phyloP scores from a whole-genome alignment of 768 basidiomycete species.

The Leccinum uliginosum region DNA sequence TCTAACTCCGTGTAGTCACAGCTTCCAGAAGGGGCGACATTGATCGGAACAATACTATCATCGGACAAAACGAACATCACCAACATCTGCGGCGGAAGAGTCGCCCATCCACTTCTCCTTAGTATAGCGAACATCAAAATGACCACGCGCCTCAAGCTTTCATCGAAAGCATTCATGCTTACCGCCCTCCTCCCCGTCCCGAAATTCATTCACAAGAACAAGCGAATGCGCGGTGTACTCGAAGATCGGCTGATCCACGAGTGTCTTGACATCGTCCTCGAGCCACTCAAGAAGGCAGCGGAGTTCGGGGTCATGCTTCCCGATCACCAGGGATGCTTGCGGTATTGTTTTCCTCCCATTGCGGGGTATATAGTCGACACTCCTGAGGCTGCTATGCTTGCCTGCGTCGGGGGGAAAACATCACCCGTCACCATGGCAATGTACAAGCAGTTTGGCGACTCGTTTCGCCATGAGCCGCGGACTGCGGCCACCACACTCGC shows the following conservation, averaged over 20 bases:
- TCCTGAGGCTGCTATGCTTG: background rate
- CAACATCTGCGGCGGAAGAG: background rate
- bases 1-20: background rate
- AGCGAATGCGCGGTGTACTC: background rate
- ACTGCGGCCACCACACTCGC: background rate
- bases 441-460: background rate
- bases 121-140: background rate
- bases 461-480: background rate
- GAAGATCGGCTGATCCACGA: background rate
- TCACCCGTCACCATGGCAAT: background rate
- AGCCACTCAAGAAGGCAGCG: background rate
- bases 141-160: background rate
- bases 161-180: background rate
- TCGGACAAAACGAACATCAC: background rate
- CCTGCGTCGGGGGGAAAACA: background rate
- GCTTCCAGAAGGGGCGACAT: background rate
- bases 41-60: background rate
- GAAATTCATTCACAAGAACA: background rate
- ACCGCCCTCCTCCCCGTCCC: background rate
- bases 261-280: background rate
- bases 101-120: background rate
- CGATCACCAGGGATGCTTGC: background rate
- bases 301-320: background rate
- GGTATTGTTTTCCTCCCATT: background rate
- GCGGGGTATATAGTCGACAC: background rate